Percentiles rank a stretch among this genome's conserved stretches.
These are phyloP conservation scores for Coniochaeta sp. DNA, from an alignment of 2,329 filamentous ascomycete genomes.

Conservation along the genomic window DNA sequence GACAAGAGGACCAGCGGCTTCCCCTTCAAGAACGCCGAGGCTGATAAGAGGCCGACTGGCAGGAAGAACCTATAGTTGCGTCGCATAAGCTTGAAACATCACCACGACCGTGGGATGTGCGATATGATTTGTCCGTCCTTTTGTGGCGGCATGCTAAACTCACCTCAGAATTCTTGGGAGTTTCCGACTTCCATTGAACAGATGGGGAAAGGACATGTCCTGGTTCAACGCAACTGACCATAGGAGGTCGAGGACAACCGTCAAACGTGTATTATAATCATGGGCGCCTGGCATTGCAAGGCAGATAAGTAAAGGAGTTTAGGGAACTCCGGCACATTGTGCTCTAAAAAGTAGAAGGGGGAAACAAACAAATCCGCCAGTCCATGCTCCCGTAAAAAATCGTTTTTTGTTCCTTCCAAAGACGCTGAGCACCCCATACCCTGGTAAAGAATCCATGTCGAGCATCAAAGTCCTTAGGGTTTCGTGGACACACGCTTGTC, in stretches of 20 bases:
- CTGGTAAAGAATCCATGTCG: no score
- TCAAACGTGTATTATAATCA: neutral
- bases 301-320: neutral
- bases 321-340: neutral
- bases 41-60: conserved; percentile 17
- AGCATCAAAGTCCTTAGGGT: no score
- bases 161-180: no score
- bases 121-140: no score
- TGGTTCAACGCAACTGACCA: neutral
- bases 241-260: neutral
- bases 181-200: no score
- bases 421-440: no score
- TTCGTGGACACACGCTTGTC: no score
- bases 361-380: neutral
- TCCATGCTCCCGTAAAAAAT: neutral
- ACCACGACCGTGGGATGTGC: neutral
- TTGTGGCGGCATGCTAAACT: no score
- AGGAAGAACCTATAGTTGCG: conserved; percentile 8
- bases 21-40: conserved; percentile 27
- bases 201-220: neutral
- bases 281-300: neutral
- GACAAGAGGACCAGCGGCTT: conserved; percentile 33
- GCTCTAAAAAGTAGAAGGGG: neutral
- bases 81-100: neutral
- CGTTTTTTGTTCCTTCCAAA: no score